Evolutionary conservation across 2,329 filamentous ascomycete species (phyloP).

Genomic region (Pseudogymnoascus sp.): DNA sequence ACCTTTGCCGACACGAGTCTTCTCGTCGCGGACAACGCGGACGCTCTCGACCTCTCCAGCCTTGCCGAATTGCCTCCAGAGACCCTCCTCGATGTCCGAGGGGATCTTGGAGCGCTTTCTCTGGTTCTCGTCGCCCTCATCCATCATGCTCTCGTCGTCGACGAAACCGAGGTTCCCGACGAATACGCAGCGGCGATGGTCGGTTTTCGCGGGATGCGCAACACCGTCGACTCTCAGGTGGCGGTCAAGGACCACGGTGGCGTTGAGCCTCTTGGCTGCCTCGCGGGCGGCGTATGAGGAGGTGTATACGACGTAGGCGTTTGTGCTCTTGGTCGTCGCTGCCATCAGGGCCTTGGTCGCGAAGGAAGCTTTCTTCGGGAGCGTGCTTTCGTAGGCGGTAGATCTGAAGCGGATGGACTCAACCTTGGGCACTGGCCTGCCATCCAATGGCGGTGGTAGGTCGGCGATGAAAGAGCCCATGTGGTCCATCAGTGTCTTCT

Average conservation of each 20-base stretch:
- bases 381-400: conserved; percentile 67
- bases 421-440: conserved; percentile 57
- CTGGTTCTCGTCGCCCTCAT: conserved; percentile 56
- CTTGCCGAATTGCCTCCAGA: conserved; percentile 74
- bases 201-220: conserved; percentile 73
- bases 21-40: conserved; percentile 79
- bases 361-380: conserved; percentile 91
- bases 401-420: conserved; percentile 93
- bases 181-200: conserved; percentile 87
- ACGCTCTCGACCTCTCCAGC: conserved; percentile 86
- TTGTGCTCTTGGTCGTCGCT: conserved; percentile 83
- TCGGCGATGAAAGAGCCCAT: conserved; percentile 65
- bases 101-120: conserved; percentile 69
- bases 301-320: conserved; percentile 88
- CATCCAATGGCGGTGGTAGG: conserved; percentile 37
- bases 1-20: conserved; percentile 89
- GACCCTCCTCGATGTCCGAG: conserved; percentile 83
- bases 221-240: conserved; percentile 88
- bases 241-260: conserved; percentile 71
- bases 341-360: conserved; percentile 87
- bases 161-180: conserved; percentile 95
- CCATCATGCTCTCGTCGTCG: conserved; percentile 72
- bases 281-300: conserved; percentile 66
- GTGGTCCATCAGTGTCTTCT: conserved; percentile 69
- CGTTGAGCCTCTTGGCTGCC: conserved; percentile 72